phyloP scores from a whole-genome alignment of 2,329 filamentous ascomycete genomes.

The Ceratocystis smalleyi region DNA sequence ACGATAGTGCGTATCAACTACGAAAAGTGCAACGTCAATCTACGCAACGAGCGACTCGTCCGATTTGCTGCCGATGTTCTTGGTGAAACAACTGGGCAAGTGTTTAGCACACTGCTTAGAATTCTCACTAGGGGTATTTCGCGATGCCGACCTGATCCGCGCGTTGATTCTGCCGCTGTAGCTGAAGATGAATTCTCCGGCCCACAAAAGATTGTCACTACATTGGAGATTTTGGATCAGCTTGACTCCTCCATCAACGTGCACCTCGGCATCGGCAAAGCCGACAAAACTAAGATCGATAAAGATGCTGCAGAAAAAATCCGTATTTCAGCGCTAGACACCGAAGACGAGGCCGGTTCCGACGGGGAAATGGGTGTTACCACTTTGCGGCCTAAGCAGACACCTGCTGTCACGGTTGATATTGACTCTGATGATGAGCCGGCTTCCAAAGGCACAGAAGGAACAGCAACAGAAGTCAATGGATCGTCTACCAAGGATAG shows the following conservation, averaged over 20 bases:
- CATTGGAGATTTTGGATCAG: conserved; percentile 40
- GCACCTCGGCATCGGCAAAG: conserved; percentile 41
- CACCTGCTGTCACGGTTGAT: not conserved
- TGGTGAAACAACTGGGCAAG: conserved; percentile 56
- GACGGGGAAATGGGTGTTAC: conserved; percentile 19
- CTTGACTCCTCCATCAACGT: conserved; percentile 39
- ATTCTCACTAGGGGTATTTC: conserved; percentile 53
- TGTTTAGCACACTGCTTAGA: conserved; percentile 61
- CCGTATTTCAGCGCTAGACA: conserved; percentile 21
- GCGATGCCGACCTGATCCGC: conserved; percentile 47
- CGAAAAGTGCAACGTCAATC: conserved; percentile 65
- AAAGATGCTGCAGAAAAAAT: conserved; percentile 35
- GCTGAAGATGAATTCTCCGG: conserved; percentile 23
- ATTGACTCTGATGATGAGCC: conserved; percentile 22
- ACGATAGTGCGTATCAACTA: conserved; percentile 68
- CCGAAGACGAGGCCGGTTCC: conserved; percentile 25
- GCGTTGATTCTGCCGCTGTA: conserved; percentile 27
- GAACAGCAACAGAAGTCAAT: conserved; percentile 25
- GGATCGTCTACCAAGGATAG: conserved; percentile 32
- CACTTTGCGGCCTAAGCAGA: conserved; percentile 1
- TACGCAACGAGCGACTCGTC: conserved; percentile 65
- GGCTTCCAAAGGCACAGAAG: conserved; percentile 26
- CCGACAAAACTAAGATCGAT: conserved; percentile 32
- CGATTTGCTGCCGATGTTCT: conserved; percentile 55
- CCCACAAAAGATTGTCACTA: conserved; percentile 31